These are phyloP conservation scores for Tremella fuciformis DNA, from an alignment of 768 basidiomycete species.

Conservation along the genomic window DNA sequence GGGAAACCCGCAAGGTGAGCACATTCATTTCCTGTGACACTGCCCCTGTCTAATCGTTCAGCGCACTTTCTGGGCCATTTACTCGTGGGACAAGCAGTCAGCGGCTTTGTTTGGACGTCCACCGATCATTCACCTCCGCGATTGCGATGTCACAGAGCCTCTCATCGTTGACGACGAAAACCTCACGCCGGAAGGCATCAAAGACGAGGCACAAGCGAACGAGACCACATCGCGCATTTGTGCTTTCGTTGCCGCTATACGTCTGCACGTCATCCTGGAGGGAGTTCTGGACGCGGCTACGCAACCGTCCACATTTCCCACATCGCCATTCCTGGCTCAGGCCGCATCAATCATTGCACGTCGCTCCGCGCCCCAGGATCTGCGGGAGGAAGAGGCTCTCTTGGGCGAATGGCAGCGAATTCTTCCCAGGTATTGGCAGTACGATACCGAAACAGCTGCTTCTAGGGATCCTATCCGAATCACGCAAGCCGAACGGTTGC, in stretches of 20 bases:
- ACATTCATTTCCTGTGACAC: constrained; percentile 5
- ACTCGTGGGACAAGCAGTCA: constrained; percentile 94
- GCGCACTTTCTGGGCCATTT: constrained; percentile 94
- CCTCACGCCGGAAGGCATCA: constrained; percentile 68
- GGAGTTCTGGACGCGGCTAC: constrained; percentile 70
- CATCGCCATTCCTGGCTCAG: constrained; percentile 72
- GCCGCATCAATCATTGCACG: constrained; percentile 69
- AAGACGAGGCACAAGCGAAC: constrained; percentile 60
- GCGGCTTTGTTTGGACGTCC: constrained; percentile 72
- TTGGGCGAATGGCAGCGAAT: constrained; percentile 73
- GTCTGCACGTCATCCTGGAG: constrained; percentile 84
- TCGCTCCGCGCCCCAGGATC: constrained; percentile 43
- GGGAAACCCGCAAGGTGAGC: constrained; percentile 74
- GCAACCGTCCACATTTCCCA: constrained; percentile 64
- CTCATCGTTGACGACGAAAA: constrained; percentile 82
- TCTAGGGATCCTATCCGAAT: constrained; percentile 83
- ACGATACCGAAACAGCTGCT: constrained; percentile 72
- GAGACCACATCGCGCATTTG: constrained; percentile 73
- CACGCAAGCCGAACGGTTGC: constrained; percentile 80
- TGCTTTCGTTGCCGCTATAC: constrained; percentile 72
- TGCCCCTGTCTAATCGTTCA: constrained; percentile 12
- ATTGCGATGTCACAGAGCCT: constrained; percentile 89
- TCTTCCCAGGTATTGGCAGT: constrained; percentile 74
- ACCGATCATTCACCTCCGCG: constrained; percentile 76
- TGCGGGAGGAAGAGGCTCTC: constrained; percentile 69